A percentile compares a stretch with the other conserved stretches of the same genome.
These are phyloP conservation scores for Anthracocystis setariae DNA, from an alignment of 1,284 basidiomycete species.

Conservation along the genomic window DNA sequence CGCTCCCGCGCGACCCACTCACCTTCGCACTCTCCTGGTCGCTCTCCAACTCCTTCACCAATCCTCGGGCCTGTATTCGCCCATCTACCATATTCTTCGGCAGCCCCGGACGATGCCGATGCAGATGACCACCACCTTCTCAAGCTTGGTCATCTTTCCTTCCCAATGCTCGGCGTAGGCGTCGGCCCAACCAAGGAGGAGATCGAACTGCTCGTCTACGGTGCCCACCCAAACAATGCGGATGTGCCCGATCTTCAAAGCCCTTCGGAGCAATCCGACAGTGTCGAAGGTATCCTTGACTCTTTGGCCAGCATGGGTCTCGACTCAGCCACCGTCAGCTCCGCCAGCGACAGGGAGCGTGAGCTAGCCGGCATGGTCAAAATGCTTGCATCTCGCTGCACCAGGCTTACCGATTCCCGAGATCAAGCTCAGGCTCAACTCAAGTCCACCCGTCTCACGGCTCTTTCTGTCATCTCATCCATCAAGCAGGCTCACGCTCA, in stretches of 20 bases:
- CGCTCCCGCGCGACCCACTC: conserved; percentile 38
- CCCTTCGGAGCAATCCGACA: conserved; percentile 24
- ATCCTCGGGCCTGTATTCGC: conserved; percentile 53
- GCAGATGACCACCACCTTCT: conserved; percentile 21
- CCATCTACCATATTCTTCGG: conserved; percentile 8
- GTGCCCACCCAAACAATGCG: conserved; percentile 21
- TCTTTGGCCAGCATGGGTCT: conserved; percentile 53
- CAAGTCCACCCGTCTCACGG: conserved; percentile 58
- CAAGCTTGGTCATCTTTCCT: conserved; percentile 57
- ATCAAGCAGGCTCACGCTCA: conserved; percentile 60
- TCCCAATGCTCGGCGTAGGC: conserved; percentile 55
- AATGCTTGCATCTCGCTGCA: conserved; percentile 40
- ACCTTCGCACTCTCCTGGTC: conserved; percentile 22
- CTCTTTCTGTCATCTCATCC: conserved; percentile 62
- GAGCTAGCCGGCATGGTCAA: conserved; percentile 56
- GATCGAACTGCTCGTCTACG: conserved; percentile 59
- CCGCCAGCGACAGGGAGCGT: conserved; percentile 36
- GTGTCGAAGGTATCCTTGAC: conserved; percentile 36
- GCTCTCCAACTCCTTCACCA: conserved; percentile 62
- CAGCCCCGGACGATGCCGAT: conserved; percentile 7
- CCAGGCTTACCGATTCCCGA: conserved; percentile 29
- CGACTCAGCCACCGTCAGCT: conserved; percentile 25
- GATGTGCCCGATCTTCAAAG: conserved; percentile 14
- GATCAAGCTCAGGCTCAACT: conserved; percentile 44
- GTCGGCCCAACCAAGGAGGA: conserved; percentile 58